Conservation (phyloP, 495 filamentous ascomycete genomes). For the Physcia stellaris region DNA sequence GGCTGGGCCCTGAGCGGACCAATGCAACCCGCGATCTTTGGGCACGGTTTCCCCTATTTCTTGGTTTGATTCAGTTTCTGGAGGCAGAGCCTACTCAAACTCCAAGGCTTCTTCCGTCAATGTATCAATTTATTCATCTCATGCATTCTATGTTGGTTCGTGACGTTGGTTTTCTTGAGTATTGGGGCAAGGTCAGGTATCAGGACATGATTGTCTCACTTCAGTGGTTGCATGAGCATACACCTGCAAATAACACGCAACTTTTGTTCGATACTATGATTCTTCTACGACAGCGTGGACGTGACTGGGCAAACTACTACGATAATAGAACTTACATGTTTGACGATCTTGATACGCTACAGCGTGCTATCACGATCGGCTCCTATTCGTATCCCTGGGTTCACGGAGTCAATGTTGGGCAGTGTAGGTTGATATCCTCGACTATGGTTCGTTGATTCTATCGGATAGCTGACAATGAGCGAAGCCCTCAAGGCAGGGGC, state of each 20-base stretch:
- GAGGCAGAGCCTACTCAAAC: constrained; percentile 21
- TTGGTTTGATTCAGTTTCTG: constrained; percentile 36
- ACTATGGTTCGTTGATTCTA: background rate
- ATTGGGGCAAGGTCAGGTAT: constrained; percentile 33
- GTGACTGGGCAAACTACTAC: constrained; percentile 33
- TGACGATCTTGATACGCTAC: constrained; percentile 25
- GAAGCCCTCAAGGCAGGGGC: constrained; percentile 28
- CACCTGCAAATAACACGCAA: constrained; percentile 21
- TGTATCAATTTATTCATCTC: constrained; percentile 23
- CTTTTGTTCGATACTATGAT: constrained; percentile 32
- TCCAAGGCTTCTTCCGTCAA: constrained; percentile 18
- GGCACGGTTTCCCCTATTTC: constrained; percentile 38
- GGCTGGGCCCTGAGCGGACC: constrained; percentile 44
- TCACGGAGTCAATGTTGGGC: constrained; percentile 36
- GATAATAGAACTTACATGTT: constrained; percentile 24
- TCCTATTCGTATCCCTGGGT: constrained; percentile 23
- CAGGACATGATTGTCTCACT: constrained; percentile 38
- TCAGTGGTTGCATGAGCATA: constrained; percentile 40
- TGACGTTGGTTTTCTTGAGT: constrained; percentile 31
- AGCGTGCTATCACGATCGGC: constrained; percentile 12
- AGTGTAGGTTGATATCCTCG: constrained; percentile 19
- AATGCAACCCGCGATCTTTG: constrained; percentile 31
- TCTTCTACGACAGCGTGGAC: constrained; percentile 24
- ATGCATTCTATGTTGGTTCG: constrained; percentile 37
- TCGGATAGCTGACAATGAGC: background rate